Evolutionary conservation across 2,329 filamentous ascomycete species (phyloP).

Genomic region (Didymella glomerata): DNA sequence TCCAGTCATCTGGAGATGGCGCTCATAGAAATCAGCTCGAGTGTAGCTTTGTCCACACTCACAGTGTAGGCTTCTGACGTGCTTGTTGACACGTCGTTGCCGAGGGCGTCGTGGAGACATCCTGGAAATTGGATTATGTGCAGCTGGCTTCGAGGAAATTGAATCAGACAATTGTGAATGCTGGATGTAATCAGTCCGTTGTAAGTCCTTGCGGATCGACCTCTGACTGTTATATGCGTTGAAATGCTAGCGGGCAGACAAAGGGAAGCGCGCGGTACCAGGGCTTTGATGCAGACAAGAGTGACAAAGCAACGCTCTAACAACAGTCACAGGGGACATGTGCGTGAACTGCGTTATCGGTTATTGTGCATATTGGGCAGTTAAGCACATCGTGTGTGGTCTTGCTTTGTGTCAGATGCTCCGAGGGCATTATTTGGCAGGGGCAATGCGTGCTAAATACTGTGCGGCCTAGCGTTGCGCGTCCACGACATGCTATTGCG

Average conservation of each 20-base stretch:
- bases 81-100: conserved; percentile 4
- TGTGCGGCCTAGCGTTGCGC: background rate
- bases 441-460: background rate
- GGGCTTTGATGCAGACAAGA: background rate
- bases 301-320: background rate
- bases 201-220: background rate
- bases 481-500: background rate
- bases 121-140: background rate
- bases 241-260: background rate
- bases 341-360: too few relatives aligned
- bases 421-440: background rate
- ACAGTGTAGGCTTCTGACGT: conserved; percentile 10
- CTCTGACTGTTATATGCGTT: background rate
- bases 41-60: conserved; percentile 2
- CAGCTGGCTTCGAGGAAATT: background rate
- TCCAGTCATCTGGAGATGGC: background rate
- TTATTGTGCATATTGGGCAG: background rate
- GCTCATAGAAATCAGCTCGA: conserved; percentile 6
- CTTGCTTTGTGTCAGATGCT: background rate
- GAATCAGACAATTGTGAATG: too few relatives aligned
- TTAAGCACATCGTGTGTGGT: background rate
- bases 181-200: background rate
- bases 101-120: conserved; percentile 2
- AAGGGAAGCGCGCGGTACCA: background rate
- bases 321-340: background rate